Evolutionary conservation across 139 green algal genomes (phyloP).

Genomic region (Chlamydomonas sphaeroides): DNA sequence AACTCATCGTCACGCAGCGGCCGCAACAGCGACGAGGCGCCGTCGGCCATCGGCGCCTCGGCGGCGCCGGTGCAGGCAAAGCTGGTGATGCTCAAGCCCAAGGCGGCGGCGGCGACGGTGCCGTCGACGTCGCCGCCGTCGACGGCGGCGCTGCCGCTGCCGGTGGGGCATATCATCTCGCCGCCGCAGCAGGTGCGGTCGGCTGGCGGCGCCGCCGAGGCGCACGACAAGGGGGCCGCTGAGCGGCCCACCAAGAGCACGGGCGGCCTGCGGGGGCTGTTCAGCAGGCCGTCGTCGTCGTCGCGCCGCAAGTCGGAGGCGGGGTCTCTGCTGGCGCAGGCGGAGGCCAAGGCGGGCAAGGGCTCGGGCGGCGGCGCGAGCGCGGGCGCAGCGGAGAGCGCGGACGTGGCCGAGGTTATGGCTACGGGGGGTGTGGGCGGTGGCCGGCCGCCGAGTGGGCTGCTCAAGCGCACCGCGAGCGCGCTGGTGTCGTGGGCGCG

Average conservation of each 20-base stretch:
- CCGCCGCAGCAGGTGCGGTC: neutral
- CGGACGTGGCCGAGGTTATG: neutral
- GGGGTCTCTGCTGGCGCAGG: neutral
- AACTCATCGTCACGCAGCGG: too few relatives aligned
- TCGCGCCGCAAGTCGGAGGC: neutral
- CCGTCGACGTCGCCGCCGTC: too few relatives aligned
- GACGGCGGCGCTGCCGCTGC: too few relatives aligned
- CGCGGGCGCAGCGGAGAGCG: neutral
- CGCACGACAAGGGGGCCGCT: too few relatives aligned
- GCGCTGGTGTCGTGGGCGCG: neutral
- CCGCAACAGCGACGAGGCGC: too few relatives aligned
- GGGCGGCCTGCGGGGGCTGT: neutral
- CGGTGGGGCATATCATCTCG: neutral
- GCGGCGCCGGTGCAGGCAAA: too few relatives aligned
- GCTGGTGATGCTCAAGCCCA: too few relatives aligned
- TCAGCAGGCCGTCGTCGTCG: neutral
- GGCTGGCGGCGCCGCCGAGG: neutral
- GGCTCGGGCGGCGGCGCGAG: neutral
- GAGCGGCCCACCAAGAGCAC: too few relatives aligned
- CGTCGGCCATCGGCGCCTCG: too few relatives aligned
- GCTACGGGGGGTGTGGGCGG: neutral
- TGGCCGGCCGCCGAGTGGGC: neutral
- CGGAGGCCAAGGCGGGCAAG: constrained; percentile 5
- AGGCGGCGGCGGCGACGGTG: too few relatives aligned
- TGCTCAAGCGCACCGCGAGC: constrained; percentile 8